Percentiles rank a stretch among this genome's conserved stretches.
These are phyloP conservation scores for Coleophoma crateriformis DNA, from an alignment of 2,329 filamentous ascomycete genomes.

Conservation along the genomic window DNA sequence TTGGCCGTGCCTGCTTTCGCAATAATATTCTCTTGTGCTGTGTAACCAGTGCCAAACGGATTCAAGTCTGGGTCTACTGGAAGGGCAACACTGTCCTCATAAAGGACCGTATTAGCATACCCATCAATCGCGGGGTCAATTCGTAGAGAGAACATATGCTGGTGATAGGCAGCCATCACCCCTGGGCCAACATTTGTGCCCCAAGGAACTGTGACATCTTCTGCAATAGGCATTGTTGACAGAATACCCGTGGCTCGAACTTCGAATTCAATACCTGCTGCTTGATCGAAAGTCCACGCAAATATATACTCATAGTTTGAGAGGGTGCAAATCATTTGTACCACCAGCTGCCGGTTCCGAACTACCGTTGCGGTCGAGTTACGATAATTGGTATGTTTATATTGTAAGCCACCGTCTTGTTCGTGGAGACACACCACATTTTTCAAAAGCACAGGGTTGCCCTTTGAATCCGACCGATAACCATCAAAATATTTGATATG, in stretches of 20 bases:
- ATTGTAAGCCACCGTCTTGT: slow-evolving; percentile 60
- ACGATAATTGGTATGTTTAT: slow-evolving; percentile 67
- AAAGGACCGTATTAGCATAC: slow-evolving; percentile 45
- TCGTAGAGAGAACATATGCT: slow-evolving; percentile 69
- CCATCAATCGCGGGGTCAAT: slow-evolving; percentile 59
- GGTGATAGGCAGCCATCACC: slow-evolving; percentile 66
- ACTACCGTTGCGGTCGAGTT: slow-evolving; percentile 58
- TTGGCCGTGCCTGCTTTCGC: slow-evolving; percentile 39
- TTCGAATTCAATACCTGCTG: slow-evolving; percentile 61
- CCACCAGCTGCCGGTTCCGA: slow-evolving; percentile 58
- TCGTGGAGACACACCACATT: slow-evolving; percentile 67
- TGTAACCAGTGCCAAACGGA: slow-evolving; percentile 45
- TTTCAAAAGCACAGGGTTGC: slow-evolving; percentile 51
- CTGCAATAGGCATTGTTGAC: slow-evolving; percentile 61
- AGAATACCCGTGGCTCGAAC: slow-evolving; percentile 65
- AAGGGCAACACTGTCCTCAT: slow-evolving; percentile 56
- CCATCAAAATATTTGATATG: slow-evolving; percentile 43
- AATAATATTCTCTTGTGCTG: slow-evolving; percentile 39
- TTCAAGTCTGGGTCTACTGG: slow-evolving; percentile 45
- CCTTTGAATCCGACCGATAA: slow-evolving; percentile 20
- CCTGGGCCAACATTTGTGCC: slow-evolving; percentile 66
- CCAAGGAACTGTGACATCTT: slow-evolving; percentile 57
- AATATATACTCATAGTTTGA: slow-evolving; percentile 72
- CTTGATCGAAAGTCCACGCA: slow-evolving; percentile 67
- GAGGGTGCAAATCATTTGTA: slow-evolving; percentile 67